Evolutionary conservation across 1,139 yeast species (phyloP), one percentile per base, ranked within the genome.

Genomic region (Scheffersomyces cryptocercus): DNA sequence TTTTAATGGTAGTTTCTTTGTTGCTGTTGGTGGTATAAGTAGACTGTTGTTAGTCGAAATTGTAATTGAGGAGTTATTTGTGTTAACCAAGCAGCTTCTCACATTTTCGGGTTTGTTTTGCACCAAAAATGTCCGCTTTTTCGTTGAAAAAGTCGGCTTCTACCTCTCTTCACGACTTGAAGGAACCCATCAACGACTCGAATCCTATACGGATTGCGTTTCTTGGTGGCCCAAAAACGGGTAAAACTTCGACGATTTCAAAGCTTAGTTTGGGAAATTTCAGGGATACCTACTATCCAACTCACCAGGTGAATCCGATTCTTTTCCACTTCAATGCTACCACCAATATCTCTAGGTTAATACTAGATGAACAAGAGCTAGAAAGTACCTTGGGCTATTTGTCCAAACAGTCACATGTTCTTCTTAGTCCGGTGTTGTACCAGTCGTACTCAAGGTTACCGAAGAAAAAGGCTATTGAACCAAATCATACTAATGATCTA

Each of bases 221-320:
- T 9, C 55, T 82, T 4, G 88, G 88, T 0, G 84, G 79, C 0
- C 68, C 77, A 10, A 68, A 66, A 44, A 70, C 75, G 2, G 84
- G 84, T 8, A 79, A 79, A 53, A 73, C 82, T 2, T 68, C 80
- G 1, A 62, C 74, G 16, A 70, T 77, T n/a, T 77, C 84, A 24
- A 72, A 81, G 43, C 54, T 82, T 15, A 58, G 69, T 20, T 70
- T 77, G 38, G 76, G 79, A 12, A 68, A 73, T 38, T 74, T 77
- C 33, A 66, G 73, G 29, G 83, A 77, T 37, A 79, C 82, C 4
- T 82, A 86, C 58, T 85, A 86, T 52, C 93, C 93, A 2, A 85
- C 91, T 1, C 70, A 67, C 28, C 75, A 64, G 58, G 77, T 69
- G 62, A 67, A 70, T 26, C 81, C 88, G 10, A 69, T 81, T 44